Conservation (phyloP, 441 rosid species). For the Populus hybrid region DNA sequence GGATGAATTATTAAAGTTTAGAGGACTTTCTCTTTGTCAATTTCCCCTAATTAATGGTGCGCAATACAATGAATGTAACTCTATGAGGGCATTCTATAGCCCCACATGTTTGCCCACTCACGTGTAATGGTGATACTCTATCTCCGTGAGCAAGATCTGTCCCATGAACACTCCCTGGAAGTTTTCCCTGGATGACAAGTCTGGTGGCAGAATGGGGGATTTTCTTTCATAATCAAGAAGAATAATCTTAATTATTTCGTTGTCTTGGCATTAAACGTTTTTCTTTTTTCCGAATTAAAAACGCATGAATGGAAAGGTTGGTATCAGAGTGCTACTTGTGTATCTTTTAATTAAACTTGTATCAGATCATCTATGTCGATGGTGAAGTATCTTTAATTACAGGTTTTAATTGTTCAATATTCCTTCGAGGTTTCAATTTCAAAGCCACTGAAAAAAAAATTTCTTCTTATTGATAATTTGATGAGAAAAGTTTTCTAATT, state of each 20-base stretch:
- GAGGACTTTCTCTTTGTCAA: neutral
- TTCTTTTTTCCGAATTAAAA: neutral
- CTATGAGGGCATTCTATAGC: neutral
- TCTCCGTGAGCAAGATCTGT: neutral
- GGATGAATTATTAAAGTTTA: neutral
- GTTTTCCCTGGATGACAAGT: neutral
- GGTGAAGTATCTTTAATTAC: no score
- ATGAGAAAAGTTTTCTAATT: no score
- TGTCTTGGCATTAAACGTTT: neutral
- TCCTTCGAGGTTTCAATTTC: no score
- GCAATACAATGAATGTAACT: neutral
- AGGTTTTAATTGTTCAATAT: no score
- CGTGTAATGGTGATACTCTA: slow-evolving; percentile 14
- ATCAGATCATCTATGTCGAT: no score
- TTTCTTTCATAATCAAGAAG: neutral
- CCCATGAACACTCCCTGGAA: neutral
- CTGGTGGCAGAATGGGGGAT: slow-evolving; percentile 17
- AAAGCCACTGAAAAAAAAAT: no score
- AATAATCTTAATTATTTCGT: neutral
- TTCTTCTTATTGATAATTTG: no score
- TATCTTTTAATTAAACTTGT: no score
- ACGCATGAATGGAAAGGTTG: neutral
- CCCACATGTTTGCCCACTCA: slow-evolving; percentile 28
- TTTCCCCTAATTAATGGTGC: neutral
- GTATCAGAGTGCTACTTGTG: no score